Conservation (phyloP, 2,329 filamentous ascomycete genomes). For the Phialocephala sp. region DNA sequence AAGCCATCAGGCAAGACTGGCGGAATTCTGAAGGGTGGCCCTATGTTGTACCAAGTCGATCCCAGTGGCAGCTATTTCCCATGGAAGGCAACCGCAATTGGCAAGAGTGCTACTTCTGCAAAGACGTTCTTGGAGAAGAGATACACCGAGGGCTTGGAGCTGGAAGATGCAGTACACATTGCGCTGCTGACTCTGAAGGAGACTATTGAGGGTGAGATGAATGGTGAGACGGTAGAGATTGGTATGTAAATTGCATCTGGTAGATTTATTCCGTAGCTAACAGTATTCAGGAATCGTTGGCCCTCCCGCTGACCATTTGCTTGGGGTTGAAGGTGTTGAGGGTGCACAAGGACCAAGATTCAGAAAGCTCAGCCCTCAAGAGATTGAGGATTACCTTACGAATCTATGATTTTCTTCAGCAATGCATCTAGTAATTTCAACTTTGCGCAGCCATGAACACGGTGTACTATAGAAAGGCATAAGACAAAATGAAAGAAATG, state of each 20-base stretch:
- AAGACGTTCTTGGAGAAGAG: constrained; percentile 99
- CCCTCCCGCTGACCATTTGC: constrained; percentile 87
- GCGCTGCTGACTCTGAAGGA: constrained; percentile 96
- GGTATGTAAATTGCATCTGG: constrained; percentile 55
- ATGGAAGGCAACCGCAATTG: constrained; percentile 99
- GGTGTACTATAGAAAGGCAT: constrained; percentile 47
- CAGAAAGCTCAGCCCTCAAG: constrained; percentile 93
- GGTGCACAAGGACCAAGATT: constrained; percentile 85
- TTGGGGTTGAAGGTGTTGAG: constrained; percentile 89
- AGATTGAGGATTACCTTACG: constrained; percentile 99
- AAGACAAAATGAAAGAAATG: constrained; percentile 40
- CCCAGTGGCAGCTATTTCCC: constrained; percentile 99
- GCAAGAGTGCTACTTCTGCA: constrained; percentile 96
- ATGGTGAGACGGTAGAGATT: constrained; percentile 97
- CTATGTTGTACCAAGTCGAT: constrained; percentile 98
- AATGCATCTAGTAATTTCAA: constrained; percentile 33
- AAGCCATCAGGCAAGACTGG: constrained; percentile 86
- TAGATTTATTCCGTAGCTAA: constrained; percentile 30
- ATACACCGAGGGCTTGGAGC: constrained; percentile 94
- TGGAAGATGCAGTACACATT: constrained; percentile 98
- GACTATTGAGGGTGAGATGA: constrained; percentile 99
- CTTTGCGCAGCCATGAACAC: constrained; percentile 31
- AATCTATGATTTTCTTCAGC: constrained; percentile 70
- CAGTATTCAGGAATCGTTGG: constrained; percentile 80
- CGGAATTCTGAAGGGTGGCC: constrained; percentile 92